Evolutionary conservation across 2,329 filamentous ascomycete genomes (phyloP), one percentile per base, ranked within the genome.

Genomic region (Diaporthe eres): DNA sequence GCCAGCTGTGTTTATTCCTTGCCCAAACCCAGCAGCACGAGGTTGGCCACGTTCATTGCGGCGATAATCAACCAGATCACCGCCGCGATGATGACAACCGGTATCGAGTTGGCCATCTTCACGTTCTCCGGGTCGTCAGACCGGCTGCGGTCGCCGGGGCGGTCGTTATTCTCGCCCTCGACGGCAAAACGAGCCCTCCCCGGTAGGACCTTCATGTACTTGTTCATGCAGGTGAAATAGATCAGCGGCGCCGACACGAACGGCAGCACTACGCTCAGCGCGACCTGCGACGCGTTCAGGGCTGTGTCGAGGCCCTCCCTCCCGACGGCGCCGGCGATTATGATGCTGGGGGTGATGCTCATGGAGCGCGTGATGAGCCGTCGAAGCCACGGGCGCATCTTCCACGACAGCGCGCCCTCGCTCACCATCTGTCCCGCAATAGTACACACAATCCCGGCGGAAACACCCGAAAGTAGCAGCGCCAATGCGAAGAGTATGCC

Each of bases 351-450:
- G 1, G 92, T 92, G 82, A 98, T 95, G 80, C 93, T 95, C 82
- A 98, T 94, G 68, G 89, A 91, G 37, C 95, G 90, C 0, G 95
- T 97, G 68, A 96, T 84, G 5, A 97, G 88, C 15, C 95, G 90
- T 3, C 95, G 92, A 13, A 96, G 80, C 95, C 95, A 98, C 0
- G 95, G 95, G 77, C 88, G 88, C 44, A 96, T 84, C 7, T 85
- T 91, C 94, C 94, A 95, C 63, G 91, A 91, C 60, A 98, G 83
- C 77, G 95, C 94, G 9, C 95, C 95, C 82, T 97, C 95, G 77
- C 92, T 93, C 31, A 98, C 93, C 92, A 98, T 97, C 83, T 98
- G 95, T 0, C 95, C 95, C 0, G 95, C 91, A 79, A 98, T 97
- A 1, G 95, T 98, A 85, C 95, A 97, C 3, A 97, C 93, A 49